Conservation (phyloP, 176 grass and related monocot species). For the Phoenix roebelenii region DNA sequence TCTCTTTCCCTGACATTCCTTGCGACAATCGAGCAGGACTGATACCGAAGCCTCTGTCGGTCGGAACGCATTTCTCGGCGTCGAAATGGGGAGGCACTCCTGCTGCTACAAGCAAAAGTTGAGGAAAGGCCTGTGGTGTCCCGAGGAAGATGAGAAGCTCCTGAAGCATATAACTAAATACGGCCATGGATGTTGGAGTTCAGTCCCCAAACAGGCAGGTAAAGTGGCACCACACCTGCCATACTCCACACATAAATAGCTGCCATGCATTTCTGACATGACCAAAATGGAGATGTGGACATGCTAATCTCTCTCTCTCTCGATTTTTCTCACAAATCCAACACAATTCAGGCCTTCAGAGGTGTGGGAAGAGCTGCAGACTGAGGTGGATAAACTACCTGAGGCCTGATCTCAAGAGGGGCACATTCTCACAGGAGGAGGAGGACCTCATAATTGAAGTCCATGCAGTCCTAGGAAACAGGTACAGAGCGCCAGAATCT, state of each 20-base stretch:
- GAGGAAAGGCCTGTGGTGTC: conserved; percentile 20
- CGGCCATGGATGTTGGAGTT: conserved; percentile 26
- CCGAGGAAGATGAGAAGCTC: conserved; percentile 25
- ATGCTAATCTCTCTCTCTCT: background rate
- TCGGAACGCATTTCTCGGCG: background rate
- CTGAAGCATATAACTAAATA: conserved; percentile 14
- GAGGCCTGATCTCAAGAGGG: conserved; percentile 22
- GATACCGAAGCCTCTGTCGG: background rate
- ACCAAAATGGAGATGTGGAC: too few relatives aligned
- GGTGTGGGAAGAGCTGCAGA: conserved; percentile 23
- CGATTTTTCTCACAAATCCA: background rate
- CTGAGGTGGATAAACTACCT: conserved; percentile 26
- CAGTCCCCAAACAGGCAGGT: conserved; percentile 22
- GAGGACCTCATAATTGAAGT: conserved; percentile 23
- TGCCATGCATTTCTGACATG: too few relatives aligned
- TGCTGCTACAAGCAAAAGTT: conserved; percentile 27
- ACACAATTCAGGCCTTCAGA: conserved; percentile 17
- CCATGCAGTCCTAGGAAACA: conserved; percentile 45
- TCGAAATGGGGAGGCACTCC: conserved; percentile 23
- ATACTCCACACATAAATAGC: too few relatives aligned
- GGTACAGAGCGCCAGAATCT: conserved; percentile 13
- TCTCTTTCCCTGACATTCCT: conserved; percentile 3
- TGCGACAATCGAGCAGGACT: too few relatives aligned
- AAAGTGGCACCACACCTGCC: too few relatives aligned
- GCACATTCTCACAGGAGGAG: conserved; percentile 23